Base-by-base conservation (phyloP, 805 yeast genomes). In the Phaffomyces opuntiae region DNA sequence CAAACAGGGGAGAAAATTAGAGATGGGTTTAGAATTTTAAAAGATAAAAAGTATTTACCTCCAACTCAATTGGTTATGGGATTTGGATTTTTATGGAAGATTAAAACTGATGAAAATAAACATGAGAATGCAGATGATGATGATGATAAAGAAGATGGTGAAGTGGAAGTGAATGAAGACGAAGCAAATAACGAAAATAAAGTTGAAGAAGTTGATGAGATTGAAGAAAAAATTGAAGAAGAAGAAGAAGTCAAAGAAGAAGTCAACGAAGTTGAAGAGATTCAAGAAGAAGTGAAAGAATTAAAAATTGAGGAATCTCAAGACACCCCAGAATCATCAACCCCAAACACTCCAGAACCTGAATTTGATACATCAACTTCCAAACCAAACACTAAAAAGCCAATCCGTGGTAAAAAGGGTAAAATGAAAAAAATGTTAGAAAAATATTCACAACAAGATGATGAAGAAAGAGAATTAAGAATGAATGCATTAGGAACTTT, bases 51-150 rank as follows among this genome's bases (percentile, higher is more conserved):
- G 17, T 75, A 68, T 52, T 67, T 90, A 53, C 87, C 90, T 0
- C 87, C 96, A 5, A 74, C 83, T n/a, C 95, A 83, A 53, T 62
- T 90, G 56, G 88, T 81, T 1, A 84, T 93, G 93, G 99, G 99
- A 0, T 72, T 90, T 54, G 96, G 86, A 0, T 73, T 93, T 44
- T 57, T 87, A 47, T 87, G 95, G 85, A 67, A 81, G 47, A 70
- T 79, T 1, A 83, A 83, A 48, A 80, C 75, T 42, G 83, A 76
- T 31, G 72, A 73, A 3, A 69, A 79, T 3, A 61, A 68, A 14
- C 55, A 50, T 40, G 64, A 61, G 26, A 61, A 53, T 2, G 41
- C 42, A 14, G 36, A 16, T n/a, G 58, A 52, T 6, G 40, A 39
- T 6, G 46, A 47, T 16, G 46, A 46, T 14, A 42, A 38, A 14